Conservation (phyloP, 257 asterid species). For the Euphrasia confusa region DNA sequence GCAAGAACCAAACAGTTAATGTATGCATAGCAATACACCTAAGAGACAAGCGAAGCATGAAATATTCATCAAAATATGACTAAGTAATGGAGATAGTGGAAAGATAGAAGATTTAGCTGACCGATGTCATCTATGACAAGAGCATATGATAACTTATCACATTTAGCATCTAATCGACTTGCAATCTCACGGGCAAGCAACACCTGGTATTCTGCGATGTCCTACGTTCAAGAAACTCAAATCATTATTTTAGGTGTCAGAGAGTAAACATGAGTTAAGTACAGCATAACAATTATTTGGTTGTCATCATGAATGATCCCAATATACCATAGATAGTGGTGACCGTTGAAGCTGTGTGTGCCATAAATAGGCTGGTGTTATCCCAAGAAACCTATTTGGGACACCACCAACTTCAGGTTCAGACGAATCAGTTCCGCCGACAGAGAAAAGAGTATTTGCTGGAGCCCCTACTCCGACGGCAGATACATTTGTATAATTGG, state of each 20-base stretch:
- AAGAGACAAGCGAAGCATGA: slow-evolving; percentile 17
- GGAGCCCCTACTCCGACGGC: slow-evolving; percentile 41
- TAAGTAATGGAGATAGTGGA: slow-evolving; percentile 6
- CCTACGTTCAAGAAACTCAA: slow-evolving; percentile 44
- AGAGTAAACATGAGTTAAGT: slow-evolving; percentile 14
- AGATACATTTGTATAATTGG: slow-evolving; percentile 55
- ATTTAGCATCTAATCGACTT: slow-evolving; percentile 73
- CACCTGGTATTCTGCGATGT: slow-evolving; percentile 70
- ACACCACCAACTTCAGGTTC: slow-evolving; percentile 98
- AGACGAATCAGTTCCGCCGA: slow-evolving; percentile 51
- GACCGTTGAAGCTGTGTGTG: slow-evolving; percentile 71
- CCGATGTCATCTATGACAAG: slow-evolving; percentile 69
- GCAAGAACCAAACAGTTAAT: slow-evolving; percentile 8
- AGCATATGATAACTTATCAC: slow-evolving; percentile 73
- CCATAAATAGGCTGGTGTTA: slow-evolving; percentile 87
- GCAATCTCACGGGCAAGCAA: slow-evolving; percentile 86
- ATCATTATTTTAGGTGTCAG: neutral
- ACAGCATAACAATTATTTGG: neutral
- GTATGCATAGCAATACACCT: too few relatives aligned
- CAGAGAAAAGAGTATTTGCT: slow-evolving; percentile 33
- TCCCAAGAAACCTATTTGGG: slow-evolving; percentile 90
- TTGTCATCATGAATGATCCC: slow-evolving; percentile 12
- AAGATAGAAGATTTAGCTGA: slow-evolving; percentile 32
- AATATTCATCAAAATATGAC: slow-evolving; percentile 17
- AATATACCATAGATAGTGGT: slow-evolving; percentile 62